phyloP scores from a whole-genome alignment of 305 asterid species.

The Solanum hybrid region DNA sequence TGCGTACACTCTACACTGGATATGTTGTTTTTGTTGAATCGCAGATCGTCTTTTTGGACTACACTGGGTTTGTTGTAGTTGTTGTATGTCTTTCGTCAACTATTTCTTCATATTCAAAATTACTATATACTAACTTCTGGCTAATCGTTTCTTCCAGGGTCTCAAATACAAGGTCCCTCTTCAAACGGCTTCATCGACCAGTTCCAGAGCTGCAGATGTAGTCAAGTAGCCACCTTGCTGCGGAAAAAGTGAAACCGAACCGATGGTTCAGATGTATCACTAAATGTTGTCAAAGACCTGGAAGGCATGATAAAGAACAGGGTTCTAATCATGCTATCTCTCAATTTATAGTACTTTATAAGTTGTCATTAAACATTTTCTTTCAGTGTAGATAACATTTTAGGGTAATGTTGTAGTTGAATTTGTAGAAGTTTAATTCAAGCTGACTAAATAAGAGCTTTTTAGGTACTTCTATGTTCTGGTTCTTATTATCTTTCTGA shows the following conservation, averaged over 20 bases:
- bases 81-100: neutral
- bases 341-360: neutral
- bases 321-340: neutral
- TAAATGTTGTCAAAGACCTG: neutral
- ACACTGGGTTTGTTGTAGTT: neutral
- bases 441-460: neutral
- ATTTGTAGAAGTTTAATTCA: neutral
- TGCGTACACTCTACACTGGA: neutral
- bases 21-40: neutral
- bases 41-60: neutral
- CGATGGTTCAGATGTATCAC: neutral
- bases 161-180: neutral
- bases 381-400: neutral
- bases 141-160: neutral
- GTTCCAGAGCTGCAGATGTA: neutral
- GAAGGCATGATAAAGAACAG: constrained; percentile 1
- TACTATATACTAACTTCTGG: neutral
- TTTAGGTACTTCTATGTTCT: neutral
- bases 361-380: neutral
- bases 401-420: neutral
- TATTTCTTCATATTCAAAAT: neutral
- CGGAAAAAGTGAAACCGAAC: neutral
- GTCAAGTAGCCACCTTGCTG: neutral
- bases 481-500: neutral
- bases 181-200: neutral